A percentile compares a stretch with the other conserved stretches of the same genome.
Conservation (phyloP, 208 protist genomes). For the Crithidia bombi region DNA sequence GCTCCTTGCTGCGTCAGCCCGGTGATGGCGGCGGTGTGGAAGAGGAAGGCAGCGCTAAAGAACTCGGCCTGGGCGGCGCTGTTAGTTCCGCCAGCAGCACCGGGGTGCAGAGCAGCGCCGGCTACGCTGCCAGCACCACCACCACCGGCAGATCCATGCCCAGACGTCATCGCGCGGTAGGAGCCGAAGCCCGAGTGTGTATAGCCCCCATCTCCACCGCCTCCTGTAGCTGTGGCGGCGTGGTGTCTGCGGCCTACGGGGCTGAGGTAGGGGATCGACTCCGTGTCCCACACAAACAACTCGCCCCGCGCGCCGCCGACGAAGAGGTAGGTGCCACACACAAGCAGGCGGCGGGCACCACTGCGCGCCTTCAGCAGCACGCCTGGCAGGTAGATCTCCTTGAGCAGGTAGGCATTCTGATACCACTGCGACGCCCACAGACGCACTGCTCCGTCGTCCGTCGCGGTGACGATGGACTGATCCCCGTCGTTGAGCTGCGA, state of each 20-base stretch:
- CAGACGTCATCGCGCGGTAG: no score
- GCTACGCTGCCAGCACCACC: no score
- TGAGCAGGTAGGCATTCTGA: conserved; percentile 21
- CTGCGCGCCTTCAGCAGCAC: conserved; percentile 28
- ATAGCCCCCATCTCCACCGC: not conserved
- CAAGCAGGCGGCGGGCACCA: conserved; percentile 39
- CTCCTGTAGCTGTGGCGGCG: no score
- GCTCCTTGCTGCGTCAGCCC: conserved; percentile 45
- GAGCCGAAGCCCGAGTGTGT: no score
- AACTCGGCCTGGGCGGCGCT: conserved; percentile 3
- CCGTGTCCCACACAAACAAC: conserved; percentile 46
- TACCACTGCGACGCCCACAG: conserved; percentile 35
- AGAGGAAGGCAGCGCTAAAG: conserved; percentile 27
- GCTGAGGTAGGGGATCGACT: not conserved
- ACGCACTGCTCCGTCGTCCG: conserved; percentile 32
- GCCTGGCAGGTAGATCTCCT: conserved; percentile 32
- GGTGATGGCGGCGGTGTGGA: conserved; percentile 46
- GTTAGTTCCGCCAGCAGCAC: not conserved
- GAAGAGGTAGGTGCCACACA: conserved; percentile 43
- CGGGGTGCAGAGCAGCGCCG: no score
- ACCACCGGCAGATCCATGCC: no score
- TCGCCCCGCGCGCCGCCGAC: conserved; percentile 38
- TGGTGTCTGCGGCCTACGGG: no score
- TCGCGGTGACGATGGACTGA: conserved; percentile 21
- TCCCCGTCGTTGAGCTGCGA: conserved; percentile 19